These are phyloP conservation scores for Juncus inflexus DNA, from an alignment of 176 grass and related monocot species.

Conservation along the genomic window DNA sequence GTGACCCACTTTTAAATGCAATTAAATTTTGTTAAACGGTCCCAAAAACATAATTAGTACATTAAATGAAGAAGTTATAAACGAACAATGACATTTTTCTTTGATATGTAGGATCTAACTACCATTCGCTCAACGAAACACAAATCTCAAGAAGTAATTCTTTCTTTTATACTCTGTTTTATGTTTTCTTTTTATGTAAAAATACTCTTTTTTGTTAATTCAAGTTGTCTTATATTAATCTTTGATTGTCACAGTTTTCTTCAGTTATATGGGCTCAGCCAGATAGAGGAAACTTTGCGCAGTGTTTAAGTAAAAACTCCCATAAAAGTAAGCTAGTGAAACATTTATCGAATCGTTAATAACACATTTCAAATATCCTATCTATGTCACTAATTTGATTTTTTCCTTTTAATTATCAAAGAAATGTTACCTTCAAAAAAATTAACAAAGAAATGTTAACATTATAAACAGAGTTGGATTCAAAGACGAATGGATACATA, in stretches of 20 bases:
- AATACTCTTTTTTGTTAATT: constrained; percentile 23
- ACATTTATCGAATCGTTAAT: too few species aligned
- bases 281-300: constrained; percentile 60
- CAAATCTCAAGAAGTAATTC: constrained; percentile 44
- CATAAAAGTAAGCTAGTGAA: constrained; percentile 65
- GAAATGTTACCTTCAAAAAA: too few species aligned
- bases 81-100: constrained; percentile 7
- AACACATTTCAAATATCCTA: not conserved
- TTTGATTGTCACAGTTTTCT: constrained; percentile 38
- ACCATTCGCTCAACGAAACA: constrained; percentile 41
- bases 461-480: constrained; percentile 58
- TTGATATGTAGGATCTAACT: constrained; percentile 59
- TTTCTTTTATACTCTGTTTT: constrained; percentile 22
- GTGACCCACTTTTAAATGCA: not conserved
- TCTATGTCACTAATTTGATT: constrained; percentile 22
- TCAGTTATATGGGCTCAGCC: constrained; percentile 74
- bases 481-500: constrained; percentile 77
- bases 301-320: constrained; percentile 71
- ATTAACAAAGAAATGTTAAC: not conserved
- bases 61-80: not conserved
- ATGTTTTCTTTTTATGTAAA: not conserved
- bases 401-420: constrained; percentile 2
- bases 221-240: constrained; percentile 20
- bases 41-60: not conserved
- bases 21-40: constrained; percentile 28